Conservation (phyloP, 2,329 filamentous ascomycete species). For the Paracoccidioides lutzii region DNA sequence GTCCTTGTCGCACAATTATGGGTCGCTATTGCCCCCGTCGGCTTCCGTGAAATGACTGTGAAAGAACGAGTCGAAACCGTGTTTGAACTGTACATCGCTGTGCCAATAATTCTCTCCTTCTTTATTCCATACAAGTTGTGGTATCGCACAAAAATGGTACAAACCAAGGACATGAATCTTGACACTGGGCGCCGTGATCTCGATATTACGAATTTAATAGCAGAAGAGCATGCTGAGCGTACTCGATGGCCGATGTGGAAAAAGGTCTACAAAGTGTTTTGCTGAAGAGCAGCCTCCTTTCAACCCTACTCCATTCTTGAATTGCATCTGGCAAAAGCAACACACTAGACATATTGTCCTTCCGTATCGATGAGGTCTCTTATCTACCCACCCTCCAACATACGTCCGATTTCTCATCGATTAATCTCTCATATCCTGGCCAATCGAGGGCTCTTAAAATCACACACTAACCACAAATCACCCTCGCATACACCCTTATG, state of each 20-base stretch:
- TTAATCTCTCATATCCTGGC: too few relatives aligned
- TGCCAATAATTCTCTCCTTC: constrained; percentile 29
- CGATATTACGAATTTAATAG: constrained; percentile 55
- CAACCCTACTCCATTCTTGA: neutral
- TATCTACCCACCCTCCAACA: too few relatives aligned
- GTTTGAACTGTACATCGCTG: constrained; percentile 35
- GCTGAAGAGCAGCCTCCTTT: constrained; percentile 32
- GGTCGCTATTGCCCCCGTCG: constrained; percentile 49
- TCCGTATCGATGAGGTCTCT: too few relatives aligned
- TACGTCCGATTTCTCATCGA: too few relatives aligned
- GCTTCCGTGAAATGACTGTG: constrained; percentile 30
- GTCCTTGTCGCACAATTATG: constrained; percentile 75
- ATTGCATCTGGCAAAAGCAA: neutral
- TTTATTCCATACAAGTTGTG: constrained; percentile 17
- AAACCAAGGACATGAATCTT: constrained; percentile 13
- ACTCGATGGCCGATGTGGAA: constrained; percentile 65
- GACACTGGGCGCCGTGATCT: constrained; percentile 15
- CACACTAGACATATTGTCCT: neutral
- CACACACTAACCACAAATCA: too few relatives aligned
- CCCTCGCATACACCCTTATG: too few relatives aligned
- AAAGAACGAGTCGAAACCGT: constrained; percentile 38
- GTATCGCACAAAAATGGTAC: constrained; percentile 14
- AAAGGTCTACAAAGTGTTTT: constrained; percentile 59
- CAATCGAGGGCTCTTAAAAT: too few relatives aligned
- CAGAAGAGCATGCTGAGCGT: constrained; percentile 65